phyloP scores from a whole-genome alignment of 306 rosid genomes.

The Crotalaria pallida region DNA sequence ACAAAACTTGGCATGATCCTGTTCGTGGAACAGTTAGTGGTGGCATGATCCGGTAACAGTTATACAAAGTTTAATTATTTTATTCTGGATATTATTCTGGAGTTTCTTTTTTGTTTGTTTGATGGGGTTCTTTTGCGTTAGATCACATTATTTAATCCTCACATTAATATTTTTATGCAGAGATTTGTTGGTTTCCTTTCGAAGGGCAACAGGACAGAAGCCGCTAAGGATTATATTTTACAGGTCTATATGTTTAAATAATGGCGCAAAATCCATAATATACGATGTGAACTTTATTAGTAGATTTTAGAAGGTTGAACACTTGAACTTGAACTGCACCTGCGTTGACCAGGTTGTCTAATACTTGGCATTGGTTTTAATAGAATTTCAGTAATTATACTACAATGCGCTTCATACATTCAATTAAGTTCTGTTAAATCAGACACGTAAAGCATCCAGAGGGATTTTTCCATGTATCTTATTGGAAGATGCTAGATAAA shows the following conservation, averaged over 20 bases:
- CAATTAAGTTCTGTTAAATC: not conserved
- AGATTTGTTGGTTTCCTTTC: constrained; percentile 78
- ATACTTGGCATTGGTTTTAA: not conserved
- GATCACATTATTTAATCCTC: constrained; percentile 5
- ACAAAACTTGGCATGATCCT: constrained; percentile 94
- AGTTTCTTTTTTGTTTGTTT: not conserved
- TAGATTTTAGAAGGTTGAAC: not conserved
- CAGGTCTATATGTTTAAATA: constrained; percentile 43
- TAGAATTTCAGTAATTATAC: not conserved
- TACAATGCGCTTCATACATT: not conserved
- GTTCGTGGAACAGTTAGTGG: constrained; percentile 85
- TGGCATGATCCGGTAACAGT: constrained; percentile 78
- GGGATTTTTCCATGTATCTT: not conserved
- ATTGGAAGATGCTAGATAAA: not conserved
- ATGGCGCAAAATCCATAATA: not conserved
- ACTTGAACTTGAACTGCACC: not conserved
- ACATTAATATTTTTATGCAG: constrained; percentile 31
- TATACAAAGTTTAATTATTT: not conserved
- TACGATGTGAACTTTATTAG: not conserved
- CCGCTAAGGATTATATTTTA: constrained; percentile 85
- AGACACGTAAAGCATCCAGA: not conserved
- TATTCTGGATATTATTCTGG: not conserved
- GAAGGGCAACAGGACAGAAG: constrained; percentile 95
- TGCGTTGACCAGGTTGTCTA: not conserved
- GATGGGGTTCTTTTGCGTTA: constrained; percentile 12